phyloP scores from a whole-genome alignment of 768 basidiomycete genomes.

The Lentinula edodes region DNA sequence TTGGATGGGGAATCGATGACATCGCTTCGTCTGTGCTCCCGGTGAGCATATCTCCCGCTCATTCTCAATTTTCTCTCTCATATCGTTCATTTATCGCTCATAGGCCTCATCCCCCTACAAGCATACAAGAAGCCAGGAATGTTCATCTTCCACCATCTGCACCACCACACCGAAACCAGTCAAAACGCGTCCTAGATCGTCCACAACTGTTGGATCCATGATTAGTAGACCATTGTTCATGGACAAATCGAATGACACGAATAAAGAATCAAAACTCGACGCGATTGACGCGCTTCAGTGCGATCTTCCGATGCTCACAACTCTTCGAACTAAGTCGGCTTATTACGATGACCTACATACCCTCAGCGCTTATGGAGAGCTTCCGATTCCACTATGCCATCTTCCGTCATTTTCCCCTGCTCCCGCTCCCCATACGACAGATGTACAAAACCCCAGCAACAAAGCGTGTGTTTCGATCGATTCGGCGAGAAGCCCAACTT shows the following conservation, averaged over 20 bases:
- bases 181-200: neutral
- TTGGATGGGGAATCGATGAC: neutral
- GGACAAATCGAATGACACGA: neutral
- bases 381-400: neutral
- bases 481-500: neutral
- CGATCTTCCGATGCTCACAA: neutral
- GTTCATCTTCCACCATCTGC: neutral
- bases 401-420: neutral
- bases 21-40: neutral
- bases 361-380: neutral
- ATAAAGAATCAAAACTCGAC: neutral
- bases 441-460: neutral
- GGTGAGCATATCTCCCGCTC: neutral
- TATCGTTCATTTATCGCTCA: neutral
- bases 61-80: neutral
- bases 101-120: neutral
- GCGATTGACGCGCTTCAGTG: neutral
- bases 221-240: neutral
- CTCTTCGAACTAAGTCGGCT: neutral
- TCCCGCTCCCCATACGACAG: neutral
- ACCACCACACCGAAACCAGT: neutral
- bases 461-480: neutral
- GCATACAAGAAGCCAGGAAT: neutral
- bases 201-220: neutral
- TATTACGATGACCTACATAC: constrained; percentile 1